A percentile compares a stretch with the other conserved stretches of the same genome.
Evolutionary conservation across 2,329 filamentous ascomycete genomes (phyloP).

Genomic region (Ascomycota sp.): DNA sequence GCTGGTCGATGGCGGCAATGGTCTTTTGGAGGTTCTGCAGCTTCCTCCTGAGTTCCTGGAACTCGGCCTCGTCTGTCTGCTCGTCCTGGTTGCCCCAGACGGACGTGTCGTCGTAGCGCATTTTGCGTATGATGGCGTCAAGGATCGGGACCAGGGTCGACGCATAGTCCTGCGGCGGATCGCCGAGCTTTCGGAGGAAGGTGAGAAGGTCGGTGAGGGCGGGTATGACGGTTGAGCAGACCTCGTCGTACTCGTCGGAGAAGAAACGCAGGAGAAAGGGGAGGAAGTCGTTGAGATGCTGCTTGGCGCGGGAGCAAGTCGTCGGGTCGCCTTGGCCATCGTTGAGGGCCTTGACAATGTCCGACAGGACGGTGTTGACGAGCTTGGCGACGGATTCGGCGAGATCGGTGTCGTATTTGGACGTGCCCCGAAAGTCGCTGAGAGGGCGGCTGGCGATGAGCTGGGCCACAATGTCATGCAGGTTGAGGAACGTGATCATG

Average conservation of each 20-base stretch:
- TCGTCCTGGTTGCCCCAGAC: conserved; percentile 88
- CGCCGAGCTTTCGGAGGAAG: conserved; percentile 64
- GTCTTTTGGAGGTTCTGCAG: conserved; percentile 84
- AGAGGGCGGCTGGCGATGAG: conserved; percentile 69
- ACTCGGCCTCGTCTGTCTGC: conserved; percentile 91
- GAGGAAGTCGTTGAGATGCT: conserved; percentile 64
- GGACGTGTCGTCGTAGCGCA: conserved; percentile 92
- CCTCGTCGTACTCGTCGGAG: conserved; percentile 92
- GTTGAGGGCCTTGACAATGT: conserved; percentile 75
- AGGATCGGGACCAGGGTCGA: conserved; percentile 72
- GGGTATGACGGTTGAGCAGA: conserved; percentile 88
- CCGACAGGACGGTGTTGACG: conserved; percentile 73
- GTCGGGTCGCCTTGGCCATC: conserved; percentile 38
- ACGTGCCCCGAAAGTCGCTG: conserved; percentile 56
- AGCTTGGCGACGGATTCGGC: conserved; percentile 90
- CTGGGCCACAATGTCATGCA: conserved; percentile 68
- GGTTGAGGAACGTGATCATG: conserved; percentile 77
- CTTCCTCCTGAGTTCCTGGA: conserved; percentile 80
- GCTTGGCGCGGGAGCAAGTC: conserved; percentile 55
- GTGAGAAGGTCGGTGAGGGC: conserved; percentile 83
- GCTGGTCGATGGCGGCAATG: conserved; percentile 73
- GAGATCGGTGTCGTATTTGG: conserved; percentile 84
- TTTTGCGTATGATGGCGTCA: conserved; percentile 82
- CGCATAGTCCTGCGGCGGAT: conserved; percentile 55
- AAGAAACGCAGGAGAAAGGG: conserved; percentile 85